phyloP scores from a whole-genome alignment of 495 filamentous ascomycete genomes.

The Neurospora intermedia region DNA sequence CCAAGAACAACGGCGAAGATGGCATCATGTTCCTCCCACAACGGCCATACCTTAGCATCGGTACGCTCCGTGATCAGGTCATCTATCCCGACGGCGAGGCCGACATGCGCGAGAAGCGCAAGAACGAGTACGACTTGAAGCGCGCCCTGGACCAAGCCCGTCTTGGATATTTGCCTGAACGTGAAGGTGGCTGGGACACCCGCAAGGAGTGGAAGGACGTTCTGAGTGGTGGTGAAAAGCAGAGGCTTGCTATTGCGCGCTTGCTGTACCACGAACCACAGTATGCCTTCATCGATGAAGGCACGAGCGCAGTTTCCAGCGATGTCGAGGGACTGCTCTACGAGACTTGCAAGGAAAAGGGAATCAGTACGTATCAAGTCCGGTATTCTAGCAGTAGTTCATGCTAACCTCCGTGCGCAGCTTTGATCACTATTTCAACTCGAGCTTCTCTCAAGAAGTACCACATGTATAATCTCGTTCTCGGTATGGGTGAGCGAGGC shows the following conservation, averaged over 20 bases:
- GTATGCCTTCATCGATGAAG: constrained; percentile 92
- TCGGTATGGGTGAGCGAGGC: constrained; percentile 58
- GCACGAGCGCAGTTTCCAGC: constrained; percentile 81
- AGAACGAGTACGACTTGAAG: constrained; percentile 63
- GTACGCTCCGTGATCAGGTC: constrained; percentile 94
- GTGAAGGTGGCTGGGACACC: constrained; percentile 95
- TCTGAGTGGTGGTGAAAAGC: constrained; percentile 94
- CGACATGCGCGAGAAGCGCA: constrained; percentile 78
- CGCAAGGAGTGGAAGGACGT: constrained; percentile 99
- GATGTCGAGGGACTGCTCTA: constrained; percentile 95
- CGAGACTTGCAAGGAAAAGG: constrained; percentile 79
- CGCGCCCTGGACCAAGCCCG: constrained; percentile 69
- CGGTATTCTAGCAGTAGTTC: too few relatives aligned
- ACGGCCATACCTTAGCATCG: constrained; percentile 82
- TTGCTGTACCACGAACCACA: constrained; percentile 89
- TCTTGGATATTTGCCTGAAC: constrained; percentile 77
- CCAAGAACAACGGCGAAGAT: constrained; percentile 67
- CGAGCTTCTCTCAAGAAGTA: constrained; percentile 89
- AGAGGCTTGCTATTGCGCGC: constrained; percentile 81
- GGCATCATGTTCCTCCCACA: constrained; percentile 99
- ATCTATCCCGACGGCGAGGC: constrained; percentile 94
- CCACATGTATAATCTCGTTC: constrained; percentile 77
- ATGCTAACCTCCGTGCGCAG: constrained; percentile 26
- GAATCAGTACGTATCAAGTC: constrained; percentile 50
- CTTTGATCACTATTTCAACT: constrained; percentile 87